Evolutionary conservation across 2,329 filamentous ascomycete genomes (phyloP), one percentile per base, ranked within the genome.

Genomic region (Metarhizium anisopliae): DNA sequence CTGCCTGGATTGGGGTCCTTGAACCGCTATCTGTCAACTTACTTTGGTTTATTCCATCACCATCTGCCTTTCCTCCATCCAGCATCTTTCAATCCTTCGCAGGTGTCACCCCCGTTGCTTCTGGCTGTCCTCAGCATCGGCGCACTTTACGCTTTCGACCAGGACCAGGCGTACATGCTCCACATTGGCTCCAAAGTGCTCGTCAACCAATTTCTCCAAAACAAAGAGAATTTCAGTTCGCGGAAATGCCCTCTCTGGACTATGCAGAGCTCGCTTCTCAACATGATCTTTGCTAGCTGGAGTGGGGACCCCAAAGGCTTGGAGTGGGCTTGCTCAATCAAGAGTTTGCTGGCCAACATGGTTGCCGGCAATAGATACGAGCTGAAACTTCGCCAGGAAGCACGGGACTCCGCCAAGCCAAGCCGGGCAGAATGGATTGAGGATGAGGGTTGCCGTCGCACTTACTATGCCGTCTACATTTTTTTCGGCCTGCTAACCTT

Each of bases 281-380:
- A 99, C 78, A 97, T 97, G 94, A 86, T 96, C 62, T 97, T 99
- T 70, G 91, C 94, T 55, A 97, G 92, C 77, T 99, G 94, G 94
- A 97, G 94, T 70, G 94, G 94, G 65, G 94, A 97, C 67, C 88
- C 94, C 40, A 97, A 96, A 73, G 94, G 94, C 42, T 80, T 99
- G 2, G 94, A 99, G 72, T 99, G 94, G 94, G 92, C 94, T 40
- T 97, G 93, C 72, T 97, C 94, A 2, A 97, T 99, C 74, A 97
- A 97, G 82, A 95, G 91, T 77, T 80, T 97, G 43, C 83, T 99
- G 52, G 93, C 93, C 62, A 97, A 97, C 74, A 97, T 99, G 93
- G 94, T 99, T 56, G 90, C 93, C 57, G 94, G 94, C 58, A 97
- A 96, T 69, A 85, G 91, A 52, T 97, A 97, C 70, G 94, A 99